Percentiles rank a stretch among this genome's conserved stretches.
phyloP scores from a whole-genome alignment of 106 monocot genomes.

The Gastrodia elata region DNA sequence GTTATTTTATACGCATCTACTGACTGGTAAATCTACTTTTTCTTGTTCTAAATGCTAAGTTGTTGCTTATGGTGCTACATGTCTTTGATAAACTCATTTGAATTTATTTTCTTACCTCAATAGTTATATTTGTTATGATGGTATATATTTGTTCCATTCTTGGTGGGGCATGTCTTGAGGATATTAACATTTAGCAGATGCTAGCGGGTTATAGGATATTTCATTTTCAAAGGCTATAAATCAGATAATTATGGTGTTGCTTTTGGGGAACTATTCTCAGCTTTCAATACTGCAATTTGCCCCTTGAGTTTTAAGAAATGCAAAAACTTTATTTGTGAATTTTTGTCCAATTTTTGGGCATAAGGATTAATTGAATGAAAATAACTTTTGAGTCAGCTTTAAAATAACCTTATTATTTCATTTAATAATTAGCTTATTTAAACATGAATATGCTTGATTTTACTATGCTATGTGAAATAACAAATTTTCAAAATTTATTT shows the following conservation, averaged over 20 bases:
- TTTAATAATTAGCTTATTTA: not conserved
- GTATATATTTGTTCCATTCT: not conserved
- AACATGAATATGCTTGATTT: too few relatives aligned
- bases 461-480: too few relatives aligned
- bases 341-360: not conserved
- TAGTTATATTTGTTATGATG: not conserved
- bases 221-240: not conserved
- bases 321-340: not conserved
- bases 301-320: not conserved
- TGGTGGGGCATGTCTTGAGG: not conserved
- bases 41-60: not conserved
- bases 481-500: too few relatives aligned
- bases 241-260: not conserved
- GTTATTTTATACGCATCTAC: constrained; percentile 88
- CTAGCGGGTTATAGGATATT: not conserved
- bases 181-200: not conserved
- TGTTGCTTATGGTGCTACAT: not conserved
- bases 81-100: not conserved
- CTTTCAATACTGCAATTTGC: not conserved
- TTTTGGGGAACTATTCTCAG: not conserved
- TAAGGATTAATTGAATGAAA: not conserved
- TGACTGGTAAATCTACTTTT: constrained; percentile 54
- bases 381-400: not conserved
- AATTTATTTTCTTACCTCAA: not conserved
- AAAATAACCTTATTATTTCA: not conserved